These are phyloP conservation scores for Fraxinus ornus DNA, from an alignment of 305 asterid species.

Conservation along the genomic window DNA sequence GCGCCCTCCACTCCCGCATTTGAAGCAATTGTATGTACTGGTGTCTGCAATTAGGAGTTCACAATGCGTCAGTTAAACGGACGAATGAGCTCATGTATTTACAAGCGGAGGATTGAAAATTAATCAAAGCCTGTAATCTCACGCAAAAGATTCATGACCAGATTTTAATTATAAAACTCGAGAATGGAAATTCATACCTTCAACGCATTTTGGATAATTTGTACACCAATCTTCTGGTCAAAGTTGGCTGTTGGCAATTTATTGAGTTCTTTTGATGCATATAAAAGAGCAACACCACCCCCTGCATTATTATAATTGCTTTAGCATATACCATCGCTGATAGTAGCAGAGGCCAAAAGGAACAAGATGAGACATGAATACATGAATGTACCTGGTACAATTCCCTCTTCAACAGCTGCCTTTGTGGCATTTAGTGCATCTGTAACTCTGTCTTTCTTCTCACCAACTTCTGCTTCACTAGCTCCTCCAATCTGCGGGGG, in stretches of 20 bases:
- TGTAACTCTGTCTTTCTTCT: slow-evolving; percentile 67
- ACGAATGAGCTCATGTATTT: background rate
- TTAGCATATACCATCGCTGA: background rate
- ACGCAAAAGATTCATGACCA: background rate
- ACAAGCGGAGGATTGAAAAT: background rate
- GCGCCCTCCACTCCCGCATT: slow-evolving; percentile 70
- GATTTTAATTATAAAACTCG: background rate
- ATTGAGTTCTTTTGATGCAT: slow-evolving; percentile 54
- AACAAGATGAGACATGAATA: slow-evolving; percentile 2
- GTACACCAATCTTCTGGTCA: slow-evolving; percentile 60
- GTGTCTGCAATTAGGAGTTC: slow-evolving; percentile 34
- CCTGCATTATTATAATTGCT: slow-evolving; percentile 26
- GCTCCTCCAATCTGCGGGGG: slow-evolving; percentile 61
- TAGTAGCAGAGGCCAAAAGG: background rate
- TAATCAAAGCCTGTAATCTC: background rate
- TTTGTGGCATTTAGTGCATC: slow-evolving; percentile 71
- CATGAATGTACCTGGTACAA: slow-evolving; percentile 44
- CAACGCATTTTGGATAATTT: slow-evolving; percentile 53
- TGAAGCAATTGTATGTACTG: slow-evolving; percentile 52
- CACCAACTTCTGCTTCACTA: slow-evolving; percentile 63
- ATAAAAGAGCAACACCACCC: slow-evolving; percentile 61
- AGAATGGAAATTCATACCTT: slow-evolving; percentile 28
- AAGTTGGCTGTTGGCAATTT: slow-evolving; percentile 53
- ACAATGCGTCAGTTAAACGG: background rate
- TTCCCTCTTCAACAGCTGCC: slow-evolving; percentile 75